phyloP scores from a whole-genome alignment of 257 asterid species.

The Lithospermum erythrorhizon region DNA sequence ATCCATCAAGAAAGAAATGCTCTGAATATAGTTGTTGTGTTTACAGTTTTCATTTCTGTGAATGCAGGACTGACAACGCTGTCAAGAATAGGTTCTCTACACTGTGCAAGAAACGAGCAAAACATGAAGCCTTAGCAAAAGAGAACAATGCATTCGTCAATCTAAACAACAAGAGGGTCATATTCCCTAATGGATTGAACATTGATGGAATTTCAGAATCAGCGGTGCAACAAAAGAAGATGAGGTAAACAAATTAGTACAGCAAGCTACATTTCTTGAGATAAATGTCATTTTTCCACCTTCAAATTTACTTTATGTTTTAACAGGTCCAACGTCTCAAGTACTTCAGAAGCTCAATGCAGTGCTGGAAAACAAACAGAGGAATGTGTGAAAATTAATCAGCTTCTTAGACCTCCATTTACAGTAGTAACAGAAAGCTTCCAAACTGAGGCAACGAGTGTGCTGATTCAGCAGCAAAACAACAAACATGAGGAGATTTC shows the following conservation, averaged over 20 bases:
- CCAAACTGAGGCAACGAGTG: slow-evolving; percentile 25
- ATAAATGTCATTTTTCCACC: slow-evolving; percentile 3
- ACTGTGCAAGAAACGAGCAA: slow-evolving; percentile 91
- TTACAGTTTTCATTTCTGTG: slow-evolving; percentile 2
- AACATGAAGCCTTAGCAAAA: slow-evolving; percentile 79
- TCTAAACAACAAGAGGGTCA: slow-evolving; percentile 74
- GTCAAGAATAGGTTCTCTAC: slow-evolving; percentile 98
- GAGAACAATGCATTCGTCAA: slow-evolving; percentile 65
- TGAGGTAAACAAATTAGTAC: slow-evolving; percentile 37
- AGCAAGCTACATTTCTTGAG: slow-evolving; percentile 8
- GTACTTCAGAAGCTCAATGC: slow-evolving; percentile 21
- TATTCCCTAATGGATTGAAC: slow-evolving; percentile 43
- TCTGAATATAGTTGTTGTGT: neutral
- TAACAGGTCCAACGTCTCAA: slow-evolving; percentile 33
- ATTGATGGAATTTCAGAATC: slow-evolving; percentile 40
- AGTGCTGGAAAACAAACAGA: slow-evolving; percentile 31
- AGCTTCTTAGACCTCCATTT: slow-evolving; percentile 57
- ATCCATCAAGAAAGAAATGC: neutral
- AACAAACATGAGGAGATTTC: slow-evolving; percentile 23
- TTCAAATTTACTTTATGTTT: slow-evolving; percentile 13
- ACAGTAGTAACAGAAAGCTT: slow-evolving; percentile 49
- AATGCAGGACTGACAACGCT: slow-evolving; percentile 87
- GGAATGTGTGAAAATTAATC: slow-evolving; percentile 33
- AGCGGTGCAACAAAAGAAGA: slow-evolving; percentile 49
- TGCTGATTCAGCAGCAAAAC: slow-evolving; percentile 22